Conservation (phyloP, 2,329 filamentous ascomycete species). For the Penicillium nordicum region DNA sequence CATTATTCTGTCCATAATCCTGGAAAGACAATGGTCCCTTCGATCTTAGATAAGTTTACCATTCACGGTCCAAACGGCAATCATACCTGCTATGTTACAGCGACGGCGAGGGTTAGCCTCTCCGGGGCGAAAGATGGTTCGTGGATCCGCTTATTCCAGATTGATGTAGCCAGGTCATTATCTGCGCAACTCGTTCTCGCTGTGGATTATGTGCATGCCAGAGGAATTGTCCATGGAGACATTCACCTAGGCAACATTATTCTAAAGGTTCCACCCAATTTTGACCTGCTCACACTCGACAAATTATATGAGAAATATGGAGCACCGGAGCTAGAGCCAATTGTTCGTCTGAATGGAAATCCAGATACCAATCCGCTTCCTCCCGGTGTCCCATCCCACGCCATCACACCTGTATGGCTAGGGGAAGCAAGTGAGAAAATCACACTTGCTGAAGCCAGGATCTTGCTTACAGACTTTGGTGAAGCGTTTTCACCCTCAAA, state of each 20-base stretch:
- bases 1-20: background rate
- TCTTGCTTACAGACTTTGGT: too few species aligned
- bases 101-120: slow-evolving; percentile 19
- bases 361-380: too few species aligned
- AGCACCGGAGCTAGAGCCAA: too few species aligned
- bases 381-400: too few species aligned
- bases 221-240: slow-evolving; percentile 29
- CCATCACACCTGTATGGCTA: too few species aligned
- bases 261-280: too few species aligned
- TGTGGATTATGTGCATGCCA: slow-evolving; percentile 29
- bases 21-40: background rate
- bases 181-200: slow-evolving; percentile 31
- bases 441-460: too few species aligned
- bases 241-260: slow-evolving; percentile 26
- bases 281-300: too few species aligned
- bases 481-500: too few species aligned
- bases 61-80: slow-evolving; percentile 9
- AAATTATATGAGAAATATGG: too few species aligned
- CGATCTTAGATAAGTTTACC: background rate
- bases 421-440: too few species aligned
- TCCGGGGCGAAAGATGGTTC: slow-evolving; percentile 19
- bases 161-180: slow-evolving; percentile 23
- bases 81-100: slow-evolving; percentile 25
- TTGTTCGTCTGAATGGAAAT: too few species aligned
- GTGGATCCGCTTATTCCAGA: slow-evolving; percentile 23